Base-by-base conservation (phyloP, 108 stramenopile genomes). In the Seminavis robusta region DNA sequence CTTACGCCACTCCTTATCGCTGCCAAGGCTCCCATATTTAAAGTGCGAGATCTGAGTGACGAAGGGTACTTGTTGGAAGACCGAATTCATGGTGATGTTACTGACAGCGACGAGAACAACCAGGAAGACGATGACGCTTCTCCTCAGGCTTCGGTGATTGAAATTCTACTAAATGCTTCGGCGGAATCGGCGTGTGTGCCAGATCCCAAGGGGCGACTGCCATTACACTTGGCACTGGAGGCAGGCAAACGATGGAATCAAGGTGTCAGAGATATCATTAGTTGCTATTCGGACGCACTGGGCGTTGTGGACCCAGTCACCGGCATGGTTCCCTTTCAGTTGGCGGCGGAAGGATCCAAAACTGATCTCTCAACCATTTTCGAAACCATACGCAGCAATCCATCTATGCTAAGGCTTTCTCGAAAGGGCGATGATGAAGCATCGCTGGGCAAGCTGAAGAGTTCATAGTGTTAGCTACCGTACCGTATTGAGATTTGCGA, bases 11-110 rank as follows among this genome's bases (percentile, higher is more conserved):
- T 83, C 17, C 47, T 76, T 27, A 77, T 79, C 31, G 81, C 81
- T 4, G 41, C 75, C 6, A 36, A 29, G 9, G 53, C 81, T 23
- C 81, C 81, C 17, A 68, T 83, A 28, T 79, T 63, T 56, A 67
- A 62, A 13, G 81, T 79, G 19, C 74, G 76, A 46, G 81, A 83
- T 46, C 58, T 83, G 47, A 67, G 71, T 2, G 81, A 76, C 41
- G 75, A 79, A 34, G 77, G 77, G 2, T 83, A 68, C 27, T 51
- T 50, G 36, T 34, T 79, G 13, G 74, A 67, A 26, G 71, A 73
- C 33, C 26, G 40, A 33, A 66, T 73, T 33, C 47, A 66, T 34
- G 71, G 65, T 2, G 70, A 71, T 21, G 58, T 76, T n/a, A 68
- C 69, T 29, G 70, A 52, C 3, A 29, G 52, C 24, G 64, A 76